Percentiles rank a stretch among this genome's conserved stretches.
Conservation (phyloP, 768 basidiomycete species). For the Boletus tomentosulus region DNA sequence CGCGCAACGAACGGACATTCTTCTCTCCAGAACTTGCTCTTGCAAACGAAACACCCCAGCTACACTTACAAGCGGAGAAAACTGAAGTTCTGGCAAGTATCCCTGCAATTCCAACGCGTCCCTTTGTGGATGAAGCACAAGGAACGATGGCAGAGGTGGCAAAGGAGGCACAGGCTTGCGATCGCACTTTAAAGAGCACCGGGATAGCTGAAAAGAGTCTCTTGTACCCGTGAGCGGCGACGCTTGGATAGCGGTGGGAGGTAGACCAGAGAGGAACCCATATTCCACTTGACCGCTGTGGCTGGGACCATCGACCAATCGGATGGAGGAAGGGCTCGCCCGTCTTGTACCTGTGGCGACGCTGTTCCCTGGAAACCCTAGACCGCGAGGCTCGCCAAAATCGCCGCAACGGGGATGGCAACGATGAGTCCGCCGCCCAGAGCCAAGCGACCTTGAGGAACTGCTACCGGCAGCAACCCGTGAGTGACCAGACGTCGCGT, state of each 20-base stretch:
- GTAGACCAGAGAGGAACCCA: constrained; percentile 23
- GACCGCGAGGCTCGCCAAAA: constrained; percentile 3
- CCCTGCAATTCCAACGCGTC: not conserved
- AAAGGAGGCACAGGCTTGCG: constrained; percentile 19
- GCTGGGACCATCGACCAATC: constrained; percentile 19
- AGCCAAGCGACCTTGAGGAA: not conserved
- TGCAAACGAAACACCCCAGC: constrained; percentile 4
- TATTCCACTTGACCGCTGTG: constrained; percentile 15
- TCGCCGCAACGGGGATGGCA: not conserved
- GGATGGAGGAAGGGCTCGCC: constrained; percentile 21
- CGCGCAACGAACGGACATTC: not conserved
- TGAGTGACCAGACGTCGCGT: not conserved
- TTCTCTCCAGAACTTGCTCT: not conserved
- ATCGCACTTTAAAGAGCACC: constrained; percentile 6
- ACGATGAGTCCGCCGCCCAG: not conserved
- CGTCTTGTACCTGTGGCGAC: constrained; percentile 1
- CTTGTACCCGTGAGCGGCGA: constrained; percentile 24
- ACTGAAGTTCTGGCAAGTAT: constrained; percentile 16
- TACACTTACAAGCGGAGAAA: constrained; percentile 16
- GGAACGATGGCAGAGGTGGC: constrained; percentile 19
- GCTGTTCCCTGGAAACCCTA: not conserved
- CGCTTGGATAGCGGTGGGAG: constrained; percentile 9
- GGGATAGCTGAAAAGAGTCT: constrained; percentile 29
- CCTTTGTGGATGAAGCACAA: constrained; percentile 4
- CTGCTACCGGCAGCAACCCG: not conserved